Base-by-base conservation (phyloP, 441 rosid species). In the Populus hybrid region DNA sequence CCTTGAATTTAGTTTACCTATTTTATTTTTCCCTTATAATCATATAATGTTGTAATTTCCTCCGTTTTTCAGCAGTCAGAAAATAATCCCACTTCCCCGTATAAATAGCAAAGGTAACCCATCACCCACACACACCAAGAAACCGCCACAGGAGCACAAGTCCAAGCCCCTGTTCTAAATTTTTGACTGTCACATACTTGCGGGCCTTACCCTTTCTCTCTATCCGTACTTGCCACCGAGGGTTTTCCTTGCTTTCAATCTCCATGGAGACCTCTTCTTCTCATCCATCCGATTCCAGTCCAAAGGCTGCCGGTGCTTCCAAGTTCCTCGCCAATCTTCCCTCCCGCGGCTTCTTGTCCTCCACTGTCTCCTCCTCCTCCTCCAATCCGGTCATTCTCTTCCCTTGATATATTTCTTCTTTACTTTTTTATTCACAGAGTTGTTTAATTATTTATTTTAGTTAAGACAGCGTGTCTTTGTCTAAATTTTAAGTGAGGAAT, bases 321-420 rank as follows among this genome's bases (percentile, higher is more conserved):
- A 86, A 82, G 77, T 87, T 90, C 79, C 99, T 95, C 68, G 71
- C 92, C 63, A 78, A 93, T 78, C 99, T 95, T 70, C 98, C 98
- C 10, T 93, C 95, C 75, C 93, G 95, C 57, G 98, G 97, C 77
- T 86, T 87, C 83, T 85, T 93, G 73, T 88, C 98, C 75, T 92
- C 98, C 78, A 82, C 92, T 65, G 84, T 87, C 79, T 79, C 90
- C 85, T 90, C 95, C 5, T 50, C 20, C 57, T 14, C 6, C 77
- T 86, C 96, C 57, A 93, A 90, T 84, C 90, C 86, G 91, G 98
- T 95, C 75, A 83, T 72, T 65, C 64, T 70, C 72, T 69, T 28
- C 66, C 4, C 36, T 21, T 46, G 12, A 2, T 12, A 9, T 30
- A 21, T 8, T 28, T 53, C 3, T n/a, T 4, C 32, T 16, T 3